Percentiles rank a stretch among this genome's conserved stretches.
These are phyloP conservation scores for Pisolithus sp. DNA, from an alignment of 768 basidiomycete genomes.

Conservation along the genomic window DNA sequence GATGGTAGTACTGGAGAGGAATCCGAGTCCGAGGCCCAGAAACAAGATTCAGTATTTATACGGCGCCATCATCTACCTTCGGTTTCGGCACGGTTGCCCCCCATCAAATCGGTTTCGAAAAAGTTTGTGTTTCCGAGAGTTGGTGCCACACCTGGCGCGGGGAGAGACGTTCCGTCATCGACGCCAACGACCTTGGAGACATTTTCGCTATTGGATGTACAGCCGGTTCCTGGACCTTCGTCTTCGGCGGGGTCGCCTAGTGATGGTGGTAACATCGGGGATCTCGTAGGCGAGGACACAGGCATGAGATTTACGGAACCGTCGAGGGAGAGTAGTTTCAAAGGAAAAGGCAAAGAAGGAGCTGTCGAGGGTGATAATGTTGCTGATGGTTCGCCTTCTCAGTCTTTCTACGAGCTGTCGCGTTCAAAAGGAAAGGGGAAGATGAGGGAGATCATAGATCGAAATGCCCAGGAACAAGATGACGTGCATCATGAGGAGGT, in stretches of 20 bases:
- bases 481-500: conserved; percentile 4
- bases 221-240: conserved; percentile 2
- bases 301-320: conserved; percentile 12
- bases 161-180: neutral
- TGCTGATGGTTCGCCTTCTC: conserved; percentile 7
- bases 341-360: conserved; percentile 22
- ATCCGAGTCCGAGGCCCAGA: neutral
- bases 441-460: conserved; percentile 8
- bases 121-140: conserved; percentile 45
- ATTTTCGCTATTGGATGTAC: no score
- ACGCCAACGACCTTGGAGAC: no score
- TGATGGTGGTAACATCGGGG: neutral
- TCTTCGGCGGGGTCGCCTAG: neutral
- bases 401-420: conserved; percentile 1
- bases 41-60: conserved; percentile 5
- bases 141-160: conserved; percentile 1
- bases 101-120: conserved; percentile 43
- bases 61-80: conserved; percentile 30
- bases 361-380: conserved; percentile 9
- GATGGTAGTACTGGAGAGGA: no score
- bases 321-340: conserved; percentile 5
- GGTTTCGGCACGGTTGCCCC: conserved; percentile 38
- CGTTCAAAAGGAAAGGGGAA: conserved; percentile 17
- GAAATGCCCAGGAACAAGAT: neutral
- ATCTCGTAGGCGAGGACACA: conserved; percentile 13